These are phyloP conservation scores for Lizanozyma gosingica DNA, from an alignment of 1,139 yeast genomes.

Conservation along the genomic window DNA sequence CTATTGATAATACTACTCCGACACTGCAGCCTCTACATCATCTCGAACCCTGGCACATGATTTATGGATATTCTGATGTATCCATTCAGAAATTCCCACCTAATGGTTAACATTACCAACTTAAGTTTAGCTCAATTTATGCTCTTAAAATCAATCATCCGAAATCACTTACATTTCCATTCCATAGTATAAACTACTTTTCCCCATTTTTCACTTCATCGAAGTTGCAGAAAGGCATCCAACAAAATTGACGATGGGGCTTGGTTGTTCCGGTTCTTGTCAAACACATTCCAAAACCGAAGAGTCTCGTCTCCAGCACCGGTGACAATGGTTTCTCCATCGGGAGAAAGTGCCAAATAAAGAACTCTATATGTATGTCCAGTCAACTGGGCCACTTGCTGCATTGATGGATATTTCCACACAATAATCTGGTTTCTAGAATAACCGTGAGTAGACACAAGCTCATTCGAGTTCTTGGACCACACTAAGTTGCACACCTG, in stretches of 20 bases:
- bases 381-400: constrained; percentile 84
- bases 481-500: constrained; percentile 93
- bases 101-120: no score
- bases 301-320: constrained; percentile 98
- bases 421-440: constrained; percentile 84
- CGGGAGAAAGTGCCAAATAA: constrained; percentile 88
- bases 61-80: no score
- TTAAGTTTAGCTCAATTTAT: no score
- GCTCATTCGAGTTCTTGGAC: constrained; percentile 87
- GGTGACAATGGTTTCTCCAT: constrained; percentile 95
- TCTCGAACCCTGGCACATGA: no score
- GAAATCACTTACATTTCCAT: no score
- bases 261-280: constrained; percentile 52
- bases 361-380: constrained; percentile 93
- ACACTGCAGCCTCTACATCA: no score
- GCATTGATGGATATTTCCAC: constrained; percentile 93
- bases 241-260: constrained; percentile 55
- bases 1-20: no score
- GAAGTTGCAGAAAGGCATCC: constrained; percentile 72
- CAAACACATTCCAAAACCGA: constrained; percentile 89
- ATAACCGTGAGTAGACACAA: constrained; percentile 93
- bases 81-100: no score
- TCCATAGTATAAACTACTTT: no score
- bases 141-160: no score
- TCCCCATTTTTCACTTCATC: no score